Conservation (phyloP, 2,329 filamentous ascomycete species). For the Plenodomus lindquistii region DNA sequence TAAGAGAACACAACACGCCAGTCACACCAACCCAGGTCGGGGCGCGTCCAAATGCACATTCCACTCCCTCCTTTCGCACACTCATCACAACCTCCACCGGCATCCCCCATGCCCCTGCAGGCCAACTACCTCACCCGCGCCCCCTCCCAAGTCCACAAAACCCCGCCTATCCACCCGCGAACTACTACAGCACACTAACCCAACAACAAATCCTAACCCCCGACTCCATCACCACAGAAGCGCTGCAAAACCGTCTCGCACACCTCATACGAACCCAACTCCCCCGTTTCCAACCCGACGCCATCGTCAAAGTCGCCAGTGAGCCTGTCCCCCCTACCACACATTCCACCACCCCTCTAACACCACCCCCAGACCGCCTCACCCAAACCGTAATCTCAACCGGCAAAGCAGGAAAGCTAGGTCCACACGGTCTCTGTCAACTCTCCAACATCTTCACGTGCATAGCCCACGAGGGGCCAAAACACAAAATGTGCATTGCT, state of each 20-base stretch:
- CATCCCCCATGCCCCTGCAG: background rate
- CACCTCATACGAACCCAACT: background rate
- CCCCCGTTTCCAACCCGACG: too few relatives aligned
- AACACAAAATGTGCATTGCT: slow-evolving; percentile 10
- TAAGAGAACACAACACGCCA: background rate
- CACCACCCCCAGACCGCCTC: background rate
- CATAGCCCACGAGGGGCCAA: slow-evolving; percentile 6
- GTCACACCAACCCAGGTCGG: background rate
- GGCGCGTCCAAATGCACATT: background rate
- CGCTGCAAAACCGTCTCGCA: background rate
- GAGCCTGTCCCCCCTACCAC: too few relatives aligned
- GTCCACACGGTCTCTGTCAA: slow-evolving; percentile 5
- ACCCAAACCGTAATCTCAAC: background rate
- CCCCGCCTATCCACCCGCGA: background rate
- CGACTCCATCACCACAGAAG: background rate
- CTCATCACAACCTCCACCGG: background rate
- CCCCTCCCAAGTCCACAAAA: background rate
- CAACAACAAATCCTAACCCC: background rate
- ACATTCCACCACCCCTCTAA: background rate
- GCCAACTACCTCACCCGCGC: background rate
- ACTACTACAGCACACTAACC: background rate
- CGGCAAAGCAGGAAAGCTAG: slow-evolving; percentile 4
- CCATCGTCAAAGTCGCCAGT: slow-evolving; percentile 1
- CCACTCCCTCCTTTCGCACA: background rate
- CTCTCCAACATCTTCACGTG: slow-evolving; percentile 6